Evolutionary conservation across 371 early-diverging fungal genomes (phyloP), one percentile per base, ranked within the genome.

Genomic region (Syncephalastrum monosporum): DNA sequence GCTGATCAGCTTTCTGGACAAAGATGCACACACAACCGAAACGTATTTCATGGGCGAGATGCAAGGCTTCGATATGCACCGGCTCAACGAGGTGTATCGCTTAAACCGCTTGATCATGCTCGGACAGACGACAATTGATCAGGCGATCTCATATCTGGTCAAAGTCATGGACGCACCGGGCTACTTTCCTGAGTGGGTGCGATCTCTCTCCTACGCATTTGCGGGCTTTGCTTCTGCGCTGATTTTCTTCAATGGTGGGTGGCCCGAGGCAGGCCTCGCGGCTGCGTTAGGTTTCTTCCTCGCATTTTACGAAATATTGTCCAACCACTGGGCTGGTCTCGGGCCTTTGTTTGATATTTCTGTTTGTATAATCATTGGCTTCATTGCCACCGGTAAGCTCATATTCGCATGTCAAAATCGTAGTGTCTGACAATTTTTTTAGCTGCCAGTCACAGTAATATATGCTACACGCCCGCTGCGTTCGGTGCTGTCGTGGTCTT

Each of bases 1-100:
- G 63, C 71, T 85, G 48, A 79, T 86, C 42, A 74, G 77, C 13
- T 86, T 86, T 55, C 73, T 71, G 42, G 83, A 85, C 60, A 70
- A 75, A n/a, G 84, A 81, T 25, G 83, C 84, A 3, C 80, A 85
- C 38, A 79, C 85, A 3, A 82, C 81, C 13, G 87, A 86, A 49
- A 86, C 87, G 1, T 82, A 83, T 42, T 72, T 85, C 14, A 54
- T 86, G 43, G 70, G 76, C 4, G 68, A 68, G 25, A 56, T 63
- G 4, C 72, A 66, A 29, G 83, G 83, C 25, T 83, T 79, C 68
- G 79, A 85, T 48, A 81, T 85, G 84, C 57, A 73, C 58, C 68
- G 69, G 23, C 73, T 79, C 2, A 75, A 78, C 49, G 69, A 71
- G 47, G 64, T 78, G 14, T 75, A 75, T 44, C 71, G 82, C 7